A percentile compares a stretch with the other conserved stretches of the same genome.
phyloP scores from a whole-genome alignment of 192 early-diverging fungal species.

The Pilaira anomala region DNA sequence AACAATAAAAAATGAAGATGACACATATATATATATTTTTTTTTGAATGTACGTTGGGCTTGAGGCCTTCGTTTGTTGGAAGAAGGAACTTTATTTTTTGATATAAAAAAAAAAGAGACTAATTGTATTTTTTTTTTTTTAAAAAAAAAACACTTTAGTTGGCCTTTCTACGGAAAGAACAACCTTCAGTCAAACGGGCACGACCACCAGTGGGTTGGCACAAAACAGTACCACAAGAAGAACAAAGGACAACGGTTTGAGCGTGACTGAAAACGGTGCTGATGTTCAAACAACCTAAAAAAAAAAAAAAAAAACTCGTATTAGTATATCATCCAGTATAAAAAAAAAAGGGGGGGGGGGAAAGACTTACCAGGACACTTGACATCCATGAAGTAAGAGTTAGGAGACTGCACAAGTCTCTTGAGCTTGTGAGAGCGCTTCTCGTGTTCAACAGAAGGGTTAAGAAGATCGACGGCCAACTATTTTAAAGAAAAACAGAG shows the following conservation, averaged over 20 bases:
- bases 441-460: slow-evolving; percentile 78
- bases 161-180: slow-evolving; percentile 35
- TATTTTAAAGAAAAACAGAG: slow-evolving; percentile 22
- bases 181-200: slow-evolving; percentile 94
- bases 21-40: no score
- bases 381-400: slow-evolving; percentile 99
- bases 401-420: slow-evolving; percentile 61
- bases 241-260: slow-evolving; percentile 97
- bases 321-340: background rate
- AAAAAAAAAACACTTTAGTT: slow-evolving; percentile 19
- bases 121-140: no score
- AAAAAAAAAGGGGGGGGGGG: no score
- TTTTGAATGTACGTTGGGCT: no score
- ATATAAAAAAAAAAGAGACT: no score
- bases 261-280: slow-evolving; percentile 99
- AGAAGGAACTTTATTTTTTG: background rate
- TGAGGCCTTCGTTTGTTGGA: background rate
- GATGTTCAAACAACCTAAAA: slow-evolving; percentile 79
- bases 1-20: no score
- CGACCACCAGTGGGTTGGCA: slow-evolving; percentile 99
- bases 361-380: slow-evolving; percentile 82
- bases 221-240: slow-evolving; percentile 93
- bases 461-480: slow-evolving; percentile 93
- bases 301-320: no score
- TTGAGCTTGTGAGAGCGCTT: slow-evolving; percentile 64